These are phyloP conservation scores for Thelephora terrestris DNA, from an alignment of 1,284 basidiomycete species.

Conservation along the genomic window DNA sequence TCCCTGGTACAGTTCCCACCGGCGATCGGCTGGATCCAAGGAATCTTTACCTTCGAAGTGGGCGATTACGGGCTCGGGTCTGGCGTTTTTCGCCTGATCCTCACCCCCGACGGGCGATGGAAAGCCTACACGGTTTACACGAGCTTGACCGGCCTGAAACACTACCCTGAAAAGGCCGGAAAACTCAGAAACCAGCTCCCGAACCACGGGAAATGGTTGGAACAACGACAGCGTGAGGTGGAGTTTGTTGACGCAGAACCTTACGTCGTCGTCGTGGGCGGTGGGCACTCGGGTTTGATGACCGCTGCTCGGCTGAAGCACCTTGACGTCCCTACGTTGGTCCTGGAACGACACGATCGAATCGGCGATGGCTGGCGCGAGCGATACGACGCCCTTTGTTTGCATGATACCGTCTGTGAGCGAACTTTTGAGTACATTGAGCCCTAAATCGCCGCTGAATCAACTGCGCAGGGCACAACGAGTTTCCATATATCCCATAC, in stretches of 20 bases:
- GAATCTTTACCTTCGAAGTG: slow-evolving; percentile 26
- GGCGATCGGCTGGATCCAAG: slow-evolving; percentile 24
- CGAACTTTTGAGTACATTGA: too few species aligned
- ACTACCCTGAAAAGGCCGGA: slow-evolving; percentile 36
- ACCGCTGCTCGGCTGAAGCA: slow-evolving; percentile 49
- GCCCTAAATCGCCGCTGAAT: neutral
- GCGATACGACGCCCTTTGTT: slow-evolving; percentile 48
- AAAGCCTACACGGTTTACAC: slow-evolving; percentile 34
- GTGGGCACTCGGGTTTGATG: slow-evolving; percentile 55
- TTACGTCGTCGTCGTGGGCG: slow-evolving; percentile 49
- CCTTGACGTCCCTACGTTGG: slow-evolving; percentile 39
- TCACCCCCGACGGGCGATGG: neutral
- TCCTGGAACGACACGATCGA: slow-evolving; percentile 43
- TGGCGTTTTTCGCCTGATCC: slow-evolving; percentile 23
- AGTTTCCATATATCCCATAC: slow-evolving; percentile 25
- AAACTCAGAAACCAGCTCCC: slow-evolving; percentile 27
- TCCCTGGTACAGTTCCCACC: slow-evolving; percentile 14
- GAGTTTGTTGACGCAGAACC: slow-evolving; percentile 31
- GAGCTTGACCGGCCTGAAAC: slow-evolving; percentile 45
- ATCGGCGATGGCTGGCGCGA: slow-evolving; percentile 52
- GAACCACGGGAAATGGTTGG: slow-evolving; percentile 33
- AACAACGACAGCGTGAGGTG: slow-evolving; percentile 29
- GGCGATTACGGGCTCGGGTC: slow-evolving; percentile 17
- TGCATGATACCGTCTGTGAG: slow-evolving; percentile 60
- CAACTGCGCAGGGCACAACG: slow-evolving; percentile 19